These are phyloP conservation scores for Alternaria brassicicola DNA, from an alignment of 2,329 filamentous ascomycete genomes.

Conservation along the genomic window DNA sequence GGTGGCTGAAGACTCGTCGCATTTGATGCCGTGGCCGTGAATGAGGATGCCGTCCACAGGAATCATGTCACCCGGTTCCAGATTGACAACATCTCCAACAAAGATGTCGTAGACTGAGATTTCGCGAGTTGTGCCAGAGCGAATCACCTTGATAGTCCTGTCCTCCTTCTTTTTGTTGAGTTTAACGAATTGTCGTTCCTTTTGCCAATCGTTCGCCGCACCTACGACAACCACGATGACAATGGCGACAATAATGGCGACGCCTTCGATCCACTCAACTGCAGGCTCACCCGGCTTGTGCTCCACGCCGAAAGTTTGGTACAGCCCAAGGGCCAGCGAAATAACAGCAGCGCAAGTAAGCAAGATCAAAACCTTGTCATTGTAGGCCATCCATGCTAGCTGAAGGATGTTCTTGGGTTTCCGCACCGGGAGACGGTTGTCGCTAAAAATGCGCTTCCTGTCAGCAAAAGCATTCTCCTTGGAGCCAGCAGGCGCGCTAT, in stretches of 20 bases:
- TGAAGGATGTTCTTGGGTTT: slow-evolving; percentile 73
- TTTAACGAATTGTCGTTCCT: slow-evolving; percentile 80
- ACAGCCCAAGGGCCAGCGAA: slow-evolving; percentile 75
- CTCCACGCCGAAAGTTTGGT: slow-evolving; percentile 68
- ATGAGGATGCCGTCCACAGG: slow-evolving; percentile 75
- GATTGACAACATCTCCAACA: slow-evolving; percentile 73
- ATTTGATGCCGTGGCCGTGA: slow-evolving; percentile 68
- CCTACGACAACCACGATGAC: slow-evolving; percentile 76
- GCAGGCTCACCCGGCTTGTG: slow-evolving; percentile 60
- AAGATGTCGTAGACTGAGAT: slow-evolving; percentile 70
- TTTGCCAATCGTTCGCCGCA: slow-evolving; percentile 82
- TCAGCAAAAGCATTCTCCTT: slow-evolving; percentile 58
- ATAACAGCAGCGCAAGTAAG: slow-evolving; percentile 68
- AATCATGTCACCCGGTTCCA: slow-evolving; percentile 72
- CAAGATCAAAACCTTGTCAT: slow-evolving; percentile 72
- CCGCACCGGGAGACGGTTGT: slow-evolving; percentile 72
- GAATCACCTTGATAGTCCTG: slow-evolving; percentile 73
- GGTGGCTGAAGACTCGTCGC: slow-evolving; percentile 75
- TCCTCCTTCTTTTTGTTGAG: slow-evolving; percentile 82
- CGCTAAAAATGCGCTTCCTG: slow-evolving; percentile 71
- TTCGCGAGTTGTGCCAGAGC: slow-evolving; percentile 72
- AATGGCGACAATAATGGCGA: slow-evolving; percentile 79
- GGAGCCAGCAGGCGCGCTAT: slow-evolving; percentile 33
- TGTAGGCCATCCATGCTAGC: slow-evolving; percentile 81
- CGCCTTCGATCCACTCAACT: slow-evolving; percentile 82